Conservation (phyloP, 352 stramenopile genomes). For the Globisporangium iwayamae region DNA sequence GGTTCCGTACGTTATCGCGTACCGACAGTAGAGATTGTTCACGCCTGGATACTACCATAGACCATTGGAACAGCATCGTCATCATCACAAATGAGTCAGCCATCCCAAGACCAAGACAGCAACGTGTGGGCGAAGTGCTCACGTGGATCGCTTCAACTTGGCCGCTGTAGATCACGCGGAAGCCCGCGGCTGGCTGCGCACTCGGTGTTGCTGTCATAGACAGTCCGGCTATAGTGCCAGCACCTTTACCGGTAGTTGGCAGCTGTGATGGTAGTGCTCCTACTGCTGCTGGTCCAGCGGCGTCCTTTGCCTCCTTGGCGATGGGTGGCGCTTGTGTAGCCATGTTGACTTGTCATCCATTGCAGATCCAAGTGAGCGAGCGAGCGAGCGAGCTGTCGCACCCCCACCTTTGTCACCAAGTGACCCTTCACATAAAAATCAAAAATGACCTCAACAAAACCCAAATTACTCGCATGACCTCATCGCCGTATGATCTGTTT, state of each 20-base stretch:
- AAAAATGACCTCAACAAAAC: too few species aligned
- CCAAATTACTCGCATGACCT: too few species aligned
- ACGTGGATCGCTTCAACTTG: slow-evolving; percentile 53
- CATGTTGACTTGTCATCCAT: background rate
- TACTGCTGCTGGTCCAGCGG: background rate
- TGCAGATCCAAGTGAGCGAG: too few species aligned
- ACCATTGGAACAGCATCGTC: background rate
- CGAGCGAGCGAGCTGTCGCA: too few species aligned
- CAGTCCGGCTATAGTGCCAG: background rate
- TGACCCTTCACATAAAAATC: too few species aligned
- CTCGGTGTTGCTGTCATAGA: background rate
- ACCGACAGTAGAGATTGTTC: slow-evolving; percentile 91
- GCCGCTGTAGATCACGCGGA: slow-evolving; percentile 59
- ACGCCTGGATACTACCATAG: slow-evolving; percentile 56
- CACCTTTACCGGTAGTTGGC: background rate
- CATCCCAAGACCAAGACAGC: background rate
- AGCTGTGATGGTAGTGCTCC: background rate
- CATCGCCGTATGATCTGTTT: too few species aligned
- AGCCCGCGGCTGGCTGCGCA: slow-evolving; percentile 28
- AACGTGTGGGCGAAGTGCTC: background rate
- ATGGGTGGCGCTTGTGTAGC: background rate
- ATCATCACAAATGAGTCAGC: background rate
- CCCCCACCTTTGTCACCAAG: too few species aligned
- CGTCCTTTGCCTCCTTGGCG: background rate
- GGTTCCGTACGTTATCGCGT: slow-evolving; percentile 87